Base-by-base conservation (phyloP, 495 filamentous ascomycete genomes). In the Aspergillus sclerotioniger region DNA sequence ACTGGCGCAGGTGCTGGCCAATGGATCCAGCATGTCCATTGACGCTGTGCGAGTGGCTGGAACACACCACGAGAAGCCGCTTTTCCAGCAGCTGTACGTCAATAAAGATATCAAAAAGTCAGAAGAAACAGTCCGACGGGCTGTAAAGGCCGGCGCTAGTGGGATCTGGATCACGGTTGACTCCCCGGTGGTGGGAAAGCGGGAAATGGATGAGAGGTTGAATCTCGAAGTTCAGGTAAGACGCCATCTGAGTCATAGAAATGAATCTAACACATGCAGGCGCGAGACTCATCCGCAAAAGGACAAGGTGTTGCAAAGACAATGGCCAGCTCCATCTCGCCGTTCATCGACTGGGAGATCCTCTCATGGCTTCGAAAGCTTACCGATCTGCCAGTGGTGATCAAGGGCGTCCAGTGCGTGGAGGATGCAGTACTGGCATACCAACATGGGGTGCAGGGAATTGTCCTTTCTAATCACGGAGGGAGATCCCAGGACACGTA, bases 51-150 rank as follows among this genome's bases (percentile, higher is more conserved):
- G 88, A 58, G 86, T 88, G 52, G 68, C 49, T n/a, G 64, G 70
- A 1, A 57, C 64, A 12, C 64, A 63, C n/a, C 80, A 79, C 33
- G 70, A 69, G 0, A 91, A 95, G 64, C 82, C 88, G 7, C 84
- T 94, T 63, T 95, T 90, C 85, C 77, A 91, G 46, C 91, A 96
- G 69, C 78, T 96, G 0, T 96, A 96, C 76, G 90, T 96, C 56
- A 93, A 94, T 73, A 87, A 89, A 63, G 84, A 95, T 75, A 82
- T 90, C 16, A 78, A 76, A 39, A 87, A 90, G 63, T 94, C 91
- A 15, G 82, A 87, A 71, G 79, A 83, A 41, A 88, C 90, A 61
- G 84, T 96, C 7, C 71, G 87, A 66, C 85, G 90, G 65, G 91
- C 90, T 53, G 89, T 91, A 63, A 75, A 76, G 62, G 82, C 88